Conservation (phyloP, 345 rosid genomes). For the Citrus sp. region DNA sequence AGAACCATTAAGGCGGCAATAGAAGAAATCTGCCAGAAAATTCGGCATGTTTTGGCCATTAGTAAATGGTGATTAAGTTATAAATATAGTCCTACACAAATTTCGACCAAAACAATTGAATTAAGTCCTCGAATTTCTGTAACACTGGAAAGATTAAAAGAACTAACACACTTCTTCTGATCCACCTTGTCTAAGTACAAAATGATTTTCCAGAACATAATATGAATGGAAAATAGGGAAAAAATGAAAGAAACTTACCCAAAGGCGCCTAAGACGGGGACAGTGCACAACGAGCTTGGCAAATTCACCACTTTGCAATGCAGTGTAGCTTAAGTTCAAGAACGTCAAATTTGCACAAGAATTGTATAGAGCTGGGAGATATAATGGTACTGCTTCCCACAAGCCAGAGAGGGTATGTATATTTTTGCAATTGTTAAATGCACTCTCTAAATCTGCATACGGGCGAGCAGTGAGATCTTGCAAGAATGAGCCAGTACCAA, state of each 20-base stretch:
- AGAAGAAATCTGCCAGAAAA: not conserved
- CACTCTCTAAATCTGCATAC: slow-evolving; percentile 33
- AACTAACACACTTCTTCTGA: not conserved
- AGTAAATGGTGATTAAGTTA: not conserved
- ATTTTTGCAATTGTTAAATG: slow-evolving; percentile 47
- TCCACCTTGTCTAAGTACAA: too few relatives aligned
- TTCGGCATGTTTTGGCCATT: not conserved
- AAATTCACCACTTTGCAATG: slow-evolving; percentile 49
- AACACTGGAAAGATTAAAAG: not conserved
- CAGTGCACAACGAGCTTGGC: slow-evolving; percentile 54
- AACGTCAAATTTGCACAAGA: slow-evolving; percentile 49
- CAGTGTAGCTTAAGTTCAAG: slow-evolving; percentile 57
- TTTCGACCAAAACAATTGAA: not conserved
- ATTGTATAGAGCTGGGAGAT: slow-evolving; percentile 48
- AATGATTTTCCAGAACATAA: not conserved
- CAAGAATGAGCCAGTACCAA: slow-evolving; percentile 61
- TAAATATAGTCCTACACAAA: not conserved
- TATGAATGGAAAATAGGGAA: not conserved
- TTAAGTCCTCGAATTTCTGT: too few relatives aligned
- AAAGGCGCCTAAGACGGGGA: slow-evolving; percentile 51
- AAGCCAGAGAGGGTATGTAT: slow-evolving; percentile 55
- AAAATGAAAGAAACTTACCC: slow-evolving; percentile 39
- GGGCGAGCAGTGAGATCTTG: slow-evolving; percentile 39
- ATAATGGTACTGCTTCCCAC: slow-evolving; percentile 40
- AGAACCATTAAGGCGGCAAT: not conserved